These are phyloP conservation scores for Lasiodiplodia theobromae DNA, from an alignment of 2,329 filamentous ascomycete genomes.

Conservation along the genomic window DNA sequence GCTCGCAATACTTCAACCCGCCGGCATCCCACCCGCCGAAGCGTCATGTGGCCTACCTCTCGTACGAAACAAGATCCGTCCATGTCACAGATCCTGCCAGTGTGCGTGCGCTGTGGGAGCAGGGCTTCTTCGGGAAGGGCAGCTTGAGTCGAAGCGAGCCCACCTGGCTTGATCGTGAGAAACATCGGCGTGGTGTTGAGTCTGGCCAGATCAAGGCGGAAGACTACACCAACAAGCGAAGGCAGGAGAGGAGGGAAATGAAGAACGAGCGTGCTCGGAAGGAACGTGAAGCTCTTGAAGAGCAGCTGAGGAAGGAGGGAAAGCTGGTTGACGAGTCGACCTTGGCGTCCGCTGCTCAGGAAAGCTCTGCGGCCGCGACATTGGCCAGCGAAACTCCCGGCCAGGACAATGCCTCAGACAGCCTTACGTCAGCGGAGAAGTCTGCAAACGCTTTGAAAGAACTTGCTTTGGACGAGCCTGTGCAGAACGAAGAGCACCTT, in stretches of 20 bases:
- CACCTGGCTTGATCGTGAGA: slow-evolving; percentile 86
- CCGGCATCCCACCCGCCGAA: slow-evolving; percentile 69
- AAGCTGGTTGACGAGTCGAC: slow-evolving; percentile 37
- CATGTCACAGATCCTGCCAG: slow-evolving; percentile 80
- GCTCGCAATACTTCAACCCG: slow-evolving; percentile 72
- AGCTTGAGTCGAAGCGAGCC: slow-evolving; percentile 93
- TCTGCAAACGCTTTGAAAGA: neutral
- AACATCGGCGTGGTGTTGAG: slow-evolving; percentile 66
- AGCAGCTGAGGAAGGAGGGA: slow-evolving; percentile 67
- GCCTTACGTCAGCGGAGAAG: neutral
- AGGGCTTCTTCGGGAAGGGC: slow-evolving; percentile 97
- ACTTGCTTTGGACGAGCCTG: slow-evolving; percentile 28
- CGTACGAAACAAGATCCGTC: slow-evolving; percentile 79
- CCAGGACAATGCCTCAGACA: neutral
- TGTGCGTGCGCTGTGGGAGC: slow-evolving; percentile 87
- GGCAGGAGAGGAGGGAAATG: slow-evolving; percentile 80
- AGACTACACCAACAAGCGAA: slow-evolving; percentile 76
- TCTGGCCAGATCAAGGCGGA: slow-evolving; percentile 64
- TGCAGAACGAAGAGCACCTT: slow-evolving; percentile 78
- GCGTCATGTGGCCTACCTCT: slow-evolving; percentile 78
- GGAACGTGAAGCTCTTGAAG: slow-evolving; percentile 83
- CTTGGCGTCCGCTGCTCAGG: neutral
- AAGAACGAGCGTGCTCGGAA: slow-evolving; percentile 92
- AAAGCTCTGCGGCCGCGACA: neutral
- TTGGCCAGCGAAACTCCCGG: neutral